Evolutionary conservation across 169 alveolate genomes (phyloP).

Genomic region (Plasmodium gonderi): DNA sequence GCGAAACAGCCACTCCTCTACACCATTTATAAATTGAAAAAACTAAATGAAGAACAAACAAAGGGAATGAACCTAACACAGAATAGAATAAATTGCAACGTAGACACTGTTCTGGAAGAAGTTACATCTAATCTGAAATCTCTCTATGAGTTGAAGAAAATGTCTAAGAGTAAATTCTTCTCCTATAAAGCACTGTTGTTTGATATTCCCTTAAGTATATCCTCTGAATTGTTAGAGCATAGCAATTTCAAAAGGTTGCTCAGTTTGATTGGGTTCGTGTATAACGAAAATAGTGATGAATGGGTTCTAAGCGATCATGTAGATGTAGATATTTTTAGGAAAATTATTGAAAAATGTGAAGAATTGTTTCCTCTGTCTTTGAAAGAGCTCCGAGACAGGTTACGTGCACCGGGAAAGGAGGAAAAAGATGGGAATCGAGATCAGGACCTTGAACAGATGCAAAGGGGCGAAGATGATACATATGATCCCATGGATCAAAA

Average conservation of each 20-base stretch:
- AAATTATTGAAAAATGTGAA: constrained; percentile 34
- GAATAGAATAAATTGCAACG: constrained; percentile 34
- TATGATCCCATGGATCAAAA: neutral
- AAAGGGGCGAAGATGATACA: neutral
- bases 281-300: constrained; percentile 20
- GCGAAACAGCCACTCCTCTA: constrained; percentile 50
- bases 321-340: constrained; percentile 33
- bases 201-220: constrained; percentile 67
- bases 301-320: constrained; percentile 30
- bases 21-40: constrained; percentile 37
- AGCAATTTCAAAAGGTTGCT: constrained; percentile 32
- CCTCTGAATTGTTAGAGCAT: constrained; percentile 55
- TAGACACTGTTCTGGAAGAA: constrained; percentile 43
- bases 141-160: constrained; percentile 46
- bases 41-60: constrained; percentile 17
- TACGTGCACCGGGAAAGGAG: neutral
- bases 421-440: neutral
- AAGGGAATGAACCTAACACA: neutral
- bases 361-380: constrained; percentile 3
- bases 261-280: constrained; percentile 34
- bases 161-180: constrained; percentile 26
- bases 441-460: neutral
- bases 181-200: constrained; percentile 15
- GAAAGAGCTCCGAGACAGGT: neutral
- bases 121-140: constrained; percentile 5